Conservation (phyloP, 2,329 filamentous ascomycete species). For the Fusarium citri region DNA sequence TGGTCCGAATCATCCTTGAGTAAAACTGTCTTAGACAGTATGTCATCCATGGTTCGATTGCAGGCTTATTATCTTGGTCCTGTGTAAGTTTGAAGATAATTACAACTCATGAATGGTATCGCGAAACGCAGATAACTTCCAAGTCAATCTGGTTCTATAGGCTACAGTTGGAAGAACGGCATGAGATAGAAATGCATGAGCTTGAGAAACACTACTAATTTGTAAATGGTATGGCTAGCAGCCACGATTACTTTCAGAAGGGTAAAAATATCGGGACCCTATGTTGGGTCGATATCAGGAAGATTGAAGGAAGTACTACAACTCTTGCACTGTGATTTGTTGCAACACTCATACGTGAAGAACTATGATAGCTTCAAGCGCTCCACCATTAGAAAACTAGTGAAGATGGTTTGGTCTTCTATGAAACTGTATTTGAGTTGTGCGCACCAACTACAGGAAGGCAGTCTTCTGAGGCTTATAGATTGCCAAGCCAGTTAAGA, state of each 20-base stretch:
- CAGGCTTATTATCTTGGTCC: rapidly evolving
- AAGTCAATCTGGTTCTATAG: not conserved
- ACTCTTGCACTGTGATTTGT: not conserved
- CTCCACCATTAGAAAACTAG: rapidly evolving
- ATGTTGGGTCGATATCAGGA: not conserved
- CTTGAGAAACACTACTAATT: not conserved
- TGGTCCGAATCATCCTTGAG: not conserved
- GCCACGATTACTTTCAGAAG: not conserved
- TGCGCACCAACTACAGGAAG: not conserved
- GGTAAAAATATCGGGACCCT: not conserved
- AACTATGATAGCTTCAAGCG: not conserved
- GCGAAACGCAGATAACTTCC: not conserved
- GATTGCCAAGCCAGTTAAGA: not conserved
- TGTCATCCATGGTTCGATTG: not conserved
- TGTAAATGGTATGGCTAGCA: not conserved
- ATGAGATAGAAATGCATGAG: not conserved
- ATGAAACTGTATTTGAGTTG: not conserved
- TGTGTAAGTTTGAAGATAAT: not conserved
- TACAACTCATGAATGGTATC: not conserved
- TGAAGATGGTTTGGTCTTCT: not conserved
- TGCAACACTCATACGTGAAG: not conserved
- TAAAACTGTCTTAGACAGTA: not conserved
- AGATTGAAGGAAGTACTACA: not conserved
- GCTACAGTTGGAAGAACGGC: not conserved
- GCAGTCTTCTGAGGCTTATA: too few species aligned